These are phyloP conservation scores for Linnemannia schmuckeri DNA, from an alignment of 192 early-diverging fungal genomes.

Conservation along the genomic window DNA sequence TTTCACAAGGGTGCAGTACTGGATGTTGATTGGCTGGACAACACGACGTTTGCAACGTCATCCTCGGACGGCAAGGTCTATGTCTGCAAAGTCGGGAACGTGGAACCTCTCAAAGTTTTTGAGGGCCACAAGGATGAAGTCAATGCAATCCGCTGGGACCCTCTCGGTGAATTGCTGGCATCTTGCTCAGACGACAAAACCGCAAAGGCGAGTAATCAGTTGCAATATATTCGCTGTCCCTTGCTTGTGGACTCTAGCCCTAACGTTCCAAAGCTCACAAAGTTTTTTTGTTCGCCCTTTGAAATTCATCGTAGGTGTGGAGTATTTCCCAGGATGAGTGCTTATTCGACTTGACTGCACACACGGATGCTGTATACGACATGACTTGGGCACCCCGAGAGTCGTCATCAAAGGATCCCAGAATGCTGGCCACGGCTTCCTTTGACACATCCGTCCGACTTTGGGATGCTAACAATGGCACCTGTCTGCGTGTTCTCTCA, in stretches of 20 bases:
- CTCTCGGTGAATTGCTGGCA: slow-evolving; percentile 73
- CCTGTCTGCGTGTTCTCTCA: slow-evolving; percentile 76
- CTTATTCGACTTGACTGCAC: slow-evolving; percentile 72
- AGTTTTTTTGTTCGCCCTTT: too few species aligned
- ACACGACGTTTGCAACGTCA: slow-evolving; percentile 91
- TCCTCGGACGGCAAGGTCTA: slow-evolving; percentile 85
- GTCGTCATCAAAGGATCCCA: slow-evolving; percentile 55
- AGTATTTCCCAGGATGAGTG: slow-evolving; percentile 69
- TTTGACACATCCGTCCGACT: slow-evolving; percentile 87
- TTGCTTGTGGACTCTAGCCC: not conserved
- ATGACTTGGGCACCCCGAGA: slow-evolving; percentile 85
- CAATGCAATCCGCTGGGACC: slow-evolving; percentile 84
- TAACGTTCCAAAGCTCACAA: not conserved
- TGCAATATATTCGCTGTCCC: not conserved
- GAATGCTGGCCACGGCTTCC: slow-evolving; percentile 78
- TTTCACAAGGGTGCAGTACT: slow-evolving; percentile 69
- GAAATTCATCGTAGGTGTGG: slow-evolving; percentile 65
- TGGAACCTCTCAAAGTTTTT: slow-evolving; percentile 80
- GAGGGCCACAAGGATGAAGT: slow-evolving; percentile 86
- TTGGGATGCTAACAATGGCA: slow-evolving; percentile 84
- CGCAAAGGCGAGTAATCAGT: slow-evolving; percentile 62
- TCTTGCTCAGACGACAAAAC: slow-evolving; percentile 85
- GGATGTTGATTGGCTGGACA: slow-evolving; percentile 95
- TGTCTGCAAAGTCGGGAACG: slow-evolving; percentile 81
- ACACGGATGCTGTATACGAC: slow-evolving; percentile 83